Percentiles rank a stretch among this genome's conserved stretches.
phyloP scores from a whole-genome alignment of 148 eudicot species.

The Drosera capensis region DNA sequence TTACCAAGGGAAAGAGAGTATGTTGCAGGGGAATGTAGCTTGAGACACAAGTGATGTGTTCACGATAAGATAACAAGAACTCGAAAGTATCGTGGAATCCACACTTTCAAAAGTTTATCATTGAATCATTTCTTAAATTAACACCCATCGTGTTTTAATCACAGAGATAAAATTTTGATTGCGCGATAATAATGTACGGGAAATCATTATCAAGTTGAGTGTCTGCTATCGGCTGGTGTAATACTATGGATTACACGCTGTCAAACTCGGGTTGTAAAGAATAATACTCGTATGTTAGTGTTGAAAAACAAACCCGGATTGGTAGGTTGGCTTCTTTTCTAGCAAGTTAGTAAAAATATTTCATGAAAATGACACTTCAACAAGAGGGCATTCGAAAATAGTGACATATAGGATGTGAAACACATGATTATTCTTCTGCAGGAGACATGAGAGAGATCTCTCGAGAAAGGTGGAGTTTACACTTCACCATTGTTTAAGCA shows the following conservation, averaged over 20 bases:
- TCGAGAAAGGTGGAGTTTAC: constrained; percentile 11
- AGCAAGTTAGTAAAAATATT: constrained; percentile 26
- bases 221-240: background rate
- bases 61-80: too few relatives aligned
- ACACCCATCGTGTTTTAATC: too few relatives aligned
- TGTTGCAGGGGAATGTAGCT: background rate
- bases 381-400: constrained; percentile 18
- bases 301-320: constrained; percentile 15
- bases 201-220: too few relatives aligned
- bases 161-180: too few relatives aligned
- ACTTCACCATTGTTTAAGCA: constrained; percentile 83
- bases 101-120: too few relatives aligned
- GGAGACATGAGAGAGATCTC: constrained; percentile 19
- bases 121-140: too few relatives aligned
- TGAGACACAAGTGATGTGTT: too few relatives aligned
- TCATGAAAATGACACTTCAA: constrained; percentile 39
- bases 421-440: constrained; percentile 30
- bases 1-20: constrained; percentile 3
- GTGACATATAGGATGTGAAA: too few relatives aligned
- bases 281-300: constrained; percentile 2
- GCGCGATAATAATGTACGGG: too few relatives aligned
- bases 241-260: too few relatives aligned
- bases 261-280: constrained; percentile 6
- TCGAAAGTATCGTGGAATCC: too few relatives aligned
- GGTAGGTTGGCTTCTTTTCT: constrained; percentile 40